A percentile compares a stretch with the other conserved stretches of the same genome.
phyloP scores from a whole-genome alignment of 331 rosid genomes.

The Spiraea crenata region DNA sequence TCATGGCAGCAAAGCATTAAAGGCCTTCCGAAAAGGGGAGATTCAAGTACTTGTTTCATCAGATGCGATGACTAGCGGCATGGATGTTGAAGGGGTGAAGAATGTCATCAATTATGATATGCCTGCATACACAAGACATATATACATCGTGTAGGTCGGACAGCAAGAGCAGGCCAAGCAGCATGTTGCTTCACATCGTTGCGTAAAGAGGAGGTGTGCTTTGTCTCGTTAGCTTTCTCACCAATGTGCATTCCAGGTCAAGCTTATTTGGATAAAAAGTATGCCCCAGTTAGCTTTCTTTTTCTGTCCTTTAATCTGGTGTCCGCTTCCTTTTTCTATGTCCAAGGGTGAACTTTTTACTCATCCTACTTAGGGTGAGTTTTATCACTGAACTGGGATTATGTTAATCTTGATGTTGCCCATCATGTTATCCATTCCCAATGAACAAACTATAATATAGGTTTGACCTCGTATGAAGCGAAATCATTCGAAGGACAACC shows the following conservation, averaged over 20 bases:
- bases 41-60: conserved; percentile 90
- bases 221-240: background rate
- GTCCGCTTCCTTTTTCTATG: background rate
- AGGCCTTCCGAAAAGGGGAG: conserved; percentile 70
- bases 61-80: conserved; percentile 96
- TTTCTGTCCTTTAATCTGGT: background rate
- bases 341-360: background rate
- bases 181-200: conserved; percentile 81
- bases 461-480: background rate
- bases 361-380: background rate
- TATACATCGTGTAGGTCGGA: conserved; percentile 92
- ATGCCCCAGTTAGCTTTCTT: background rate
- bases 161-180: conserved; percentile 92
- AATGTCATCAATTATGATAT: conserved; percentile 80
- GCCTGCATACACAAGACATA: conserved; percentile 75
- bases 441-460: background rate
- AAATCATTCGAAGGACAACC: background rate
- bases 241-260: background rate
- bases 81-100: conserved; percentile 92
- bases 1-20: conserved; percentile 67
- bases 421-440: background rate
- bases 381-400: background rate
- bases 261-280: background rate
- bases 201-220: conserved; percentile 64
- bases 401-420: conserved; percentile 1